Base-by-base conservation (phyloP, 352 stramenopile species). In the Globisporangium sylvaticum region DNA sequence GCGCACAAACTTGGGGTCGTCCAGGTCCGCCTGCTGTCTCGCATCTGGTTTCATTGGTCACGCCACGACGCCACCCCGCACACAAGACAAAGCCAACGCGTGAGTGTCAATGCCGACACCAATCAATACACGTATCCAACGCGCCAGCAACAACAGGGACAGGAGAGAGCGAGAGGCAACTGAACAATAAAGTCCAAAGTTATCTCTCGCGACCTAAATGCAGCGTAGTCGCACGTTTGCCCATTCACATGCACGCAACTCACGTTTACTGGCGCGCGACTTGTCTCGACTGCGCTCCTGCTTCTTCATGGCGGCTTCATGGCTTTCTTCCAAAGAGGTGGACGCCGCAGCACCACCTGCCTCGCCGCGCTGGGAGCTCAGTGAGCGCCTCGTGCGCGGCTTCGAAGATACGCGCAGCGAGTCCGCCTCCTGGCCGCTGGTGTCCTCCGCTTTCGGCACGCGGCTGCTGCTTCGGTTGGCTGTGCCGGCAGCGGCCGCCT, bases 201-300 rank as follows among this genome's bases (percentile, higher is more conserved):
- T 57, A 34, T 57, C 4, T 57, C 4, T 57, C 50, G 12, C 12
- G 31, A 37, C 25, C 14, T 32, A 56, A 50, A 22, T 50, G n/a
- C 50, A 32, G 22, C 24, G 14, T 53, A 37, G 14, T n/a, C 22
- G 14, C 22, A 62, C 34, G 22, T 27, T 12, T 27, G 37, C 2
- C 18, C 24, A 44, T 10, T 6, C 59, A 64, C 1, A 64, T n/a
- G 20, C n/a, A 54, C n/a, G 31, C 31, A 12, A 25, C 59, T 42
- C 59, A 65, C 59, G 46, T 44, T 65, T 65, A 31, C 25, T 65
- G 5, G 44, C 34, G 27, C 42, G 44, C 27, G 44, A 48, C 42
- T 57, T 65, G 59, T 57, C 42, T 25, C 24, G 37, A 25, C 42
- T 18, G 12, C 24, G 25, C 4, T 64, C 9, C 20, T 42, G 22